Conservation (phyloP, 2,329 filamentous ascomycete genomes). For the Colletotrichum sp. region DNA sequence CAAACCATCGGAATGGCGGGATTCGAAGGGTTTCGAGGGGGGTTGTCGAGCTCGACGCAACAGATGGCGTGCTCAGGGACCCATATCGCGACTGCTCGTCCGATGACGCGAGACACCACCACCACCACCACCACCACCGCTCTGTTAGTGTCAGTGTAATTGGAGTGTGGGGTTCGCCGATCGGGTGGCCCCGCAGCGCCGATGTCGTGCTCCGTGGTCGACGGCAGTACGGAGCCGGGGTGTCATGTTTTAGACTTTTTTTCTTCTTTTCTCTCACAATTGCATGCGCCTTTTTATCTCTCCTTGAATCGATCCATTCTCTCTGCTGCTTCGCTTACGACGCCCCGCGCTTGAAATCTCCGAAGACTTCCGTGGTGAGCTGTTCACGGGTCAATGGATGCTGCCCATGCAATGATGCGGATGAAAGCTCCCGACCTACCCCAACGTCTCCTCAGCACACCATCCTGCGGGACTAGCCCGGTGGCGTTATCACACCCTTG, state of each 20-base stretch:
- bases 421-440: neutral
- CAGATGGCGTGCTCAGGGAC: conserved; percentile 20
- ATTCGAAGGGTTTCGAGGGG: neutral
- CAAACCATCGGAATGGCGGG: neutral
- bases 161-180: neutral
- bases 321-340: neutral
- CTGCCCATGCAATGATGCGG: neutral
- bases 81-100: conserved; percentile 20
- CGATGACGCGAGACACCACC: conserved; percentile 19
- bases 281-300: neutral
- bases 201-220: conserved; percentile 6
- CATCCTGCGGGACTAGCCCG: neutral
- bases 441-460: neutral
- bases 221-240: neutral
- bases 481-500: neutral
- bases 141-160: neutral
- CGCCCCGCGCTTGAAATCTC: neutral
- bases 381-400: neutral
- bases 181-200: neutral
- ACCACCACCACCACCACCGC: neutral
- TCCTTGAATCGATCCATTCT: neutral
- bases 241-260: neutral
- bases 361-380: neutral
- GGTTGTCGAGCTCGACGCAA: conserved; percentile 16
- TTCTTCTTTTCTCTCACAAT: neutral